These are phyloP conservation scores for Cryphonectria radicalis DNA, from an alignment of 2,329 filamentous ascomycete species.

Conservation along the genomic window DNA sequence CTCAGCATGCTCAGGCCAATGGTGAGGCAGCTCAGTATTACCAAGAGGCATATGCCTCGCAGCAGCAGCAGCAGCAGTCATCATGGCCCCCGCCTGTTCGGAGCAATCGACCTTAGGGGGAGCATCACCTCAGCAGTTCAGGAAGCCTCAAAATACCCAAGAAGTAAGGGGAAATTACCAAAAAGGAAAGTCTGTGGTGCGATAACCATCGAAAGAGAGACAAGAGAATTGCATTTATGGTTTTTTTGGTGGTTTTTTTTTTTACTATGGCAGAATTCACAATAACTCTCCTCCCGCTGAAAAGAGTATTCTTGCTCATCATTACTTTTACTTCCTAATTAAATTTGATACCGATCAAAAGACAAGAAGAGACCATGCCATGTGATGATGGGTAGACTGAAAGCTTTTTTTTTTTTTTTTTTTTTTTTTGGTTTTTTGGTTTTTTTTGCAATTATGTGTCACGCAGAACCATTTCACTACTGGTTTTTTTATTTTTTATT, in stretches of 20 bases:
- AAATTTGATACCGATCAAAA: background rate
- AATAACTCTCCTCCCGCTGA: background rate
- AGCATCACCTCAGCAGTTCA: background rate
- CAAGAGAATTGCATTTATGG: background rate
- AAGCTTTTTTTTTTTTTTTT: background rate
- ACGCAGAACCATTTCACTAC: background rate
- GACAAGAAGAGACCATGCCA: background rate
- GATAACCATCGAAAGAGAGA: background rate
- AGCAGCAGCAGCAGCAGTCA: background rate
- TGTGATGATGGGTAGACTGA: background rate
- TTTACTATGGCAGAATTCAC: background rate
- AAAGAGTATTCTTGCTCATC: too few relatives aligned
- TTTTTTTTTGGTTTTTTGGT: too few relatives aligned
- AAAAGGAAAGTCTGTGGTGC: background rate
- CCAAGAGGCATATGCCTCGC: background rate
- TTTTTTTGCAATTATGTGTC: background rate
- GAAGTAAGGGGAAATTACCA: background rate
- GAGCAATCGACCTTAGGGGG: background rate
- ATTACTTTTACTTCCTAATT: background rate
- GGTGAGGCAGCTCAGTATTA: background rate
- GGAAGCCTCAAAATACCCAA: background rate
- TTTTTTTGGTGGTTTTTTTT: too few relatives aligned
- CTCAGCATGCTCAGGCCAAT: background rate
- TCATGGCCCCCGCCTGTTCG: background rate
- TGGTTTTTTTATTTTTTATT: slow-evolving; percentile 6